Percentiles rank a stretch among this genome's conserved stretches.
phyloP scores from a whole-genome alignment of 2,329 filamentous ascomycete genomes.

The Monosporascus sp. region DNA sequence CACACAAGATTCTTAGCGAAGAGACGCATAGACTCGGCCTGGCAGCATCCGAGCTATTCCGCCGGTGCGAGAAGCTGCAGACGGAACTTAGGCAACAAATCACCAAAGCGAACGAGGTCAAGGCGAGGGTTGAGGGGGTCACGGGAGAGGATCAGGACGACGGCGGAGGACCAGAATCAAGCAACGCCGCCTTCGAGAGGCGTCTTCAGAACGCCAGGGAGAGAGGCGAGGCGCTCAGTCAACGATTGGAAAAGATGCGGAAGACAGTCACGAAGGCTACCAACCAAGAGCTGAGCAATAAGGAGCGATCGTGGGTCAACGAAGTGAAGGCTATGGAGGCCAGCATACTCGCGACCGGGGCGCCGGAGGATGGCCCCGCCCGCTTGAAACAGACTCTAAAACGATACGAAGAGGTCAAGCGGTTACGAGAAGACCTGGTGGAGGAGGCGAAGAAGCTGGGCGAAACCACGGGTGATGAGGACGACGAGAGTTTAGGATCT shows the following conservation, averaged over 20 bases:
- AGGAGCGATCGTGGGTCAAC: constrained; percentile 49
- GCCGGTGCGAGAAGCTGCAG: constrained; percentile 63
- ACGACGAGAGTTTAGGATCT: constrained; percentile 21
- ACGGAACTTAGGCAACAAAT: constrained; percentile 65
- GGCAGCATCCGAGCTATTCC: constrained; percentile 69
- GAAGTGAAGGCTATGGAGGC: constrained; percentile 35
- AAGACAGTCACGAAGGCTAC: constrained; percentile 39
- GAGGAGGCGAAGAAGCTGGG: constrained; percentile 44
- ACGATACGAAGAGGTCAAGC: constrained; percentile 52
- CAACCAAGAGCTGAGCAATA: constrained; percentile 53
- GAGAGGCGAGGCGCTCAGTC: constrained; percentile 39
- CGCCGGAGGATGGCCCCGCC: constrained; percentile 25
- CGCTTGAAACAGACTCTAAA: constrained; percentile 47
- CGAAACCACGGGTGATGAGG: constrained; percentile 18
- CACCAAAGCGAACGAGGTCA: constrained; percentile 58
- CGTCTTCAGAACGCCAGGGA: constrained; percentile 43
- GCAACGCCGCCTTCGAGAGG: constrained; percentile 53
- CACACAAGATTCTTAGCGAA: constrained; percentile 64
- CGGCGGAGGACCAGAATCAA: constrained; percentile 44
- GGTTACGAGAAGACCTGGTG: constrained; percentile 47
- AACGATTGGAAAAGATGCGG: constrained; percentile 47
- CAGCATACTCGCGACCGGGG: constrained; percentile 36
- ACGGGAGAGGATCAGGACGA: constrained; percentile 52
- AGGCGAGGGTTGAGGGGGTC: constrained; percentile 61
- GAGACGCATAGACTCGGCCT: constrained; percentile 65